Percentiles rank a stretch among this genome's conserved stretches.
Evolutionary conservation across 2,329 filamentous ascomycete genomes (phyloP).

Genomic region (Aureobasidium sp.): DNA sequence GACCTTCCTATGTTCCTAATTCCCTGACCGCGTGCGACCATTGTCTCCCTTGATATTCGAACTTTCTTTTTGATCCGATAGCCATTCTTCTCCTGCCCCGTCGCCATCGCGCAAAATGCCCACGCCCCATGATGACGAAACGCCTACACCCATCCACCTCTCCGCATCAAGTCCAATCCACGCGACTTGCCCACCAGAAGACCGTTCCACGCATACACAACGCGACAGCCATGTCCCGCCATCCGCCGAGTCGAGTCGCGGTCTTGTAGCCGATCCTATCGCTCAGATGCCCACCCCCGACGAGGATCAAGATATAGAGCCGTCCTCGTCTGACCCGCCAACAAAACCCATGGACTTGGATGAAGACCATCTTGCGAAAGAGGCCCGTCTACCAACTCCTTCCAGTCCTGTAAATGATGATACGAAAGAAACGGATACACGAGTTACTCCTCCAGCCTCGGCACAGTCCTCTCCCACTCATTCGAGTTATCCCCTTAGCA

Average conservation of each 20-base stretch:
- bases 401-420: conserved; percentile 23
- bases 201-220: conserved; percentile 26
- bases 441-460: conserved; percentile 25
- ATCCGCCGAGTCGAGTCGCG: background rate
- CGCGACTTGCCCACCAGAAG: conserved; percentile 39
- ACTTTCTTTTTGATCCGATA: background rate
- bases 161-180: conserved; percentile 15
- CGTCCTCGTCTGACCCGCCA: conserved; percentile 14
- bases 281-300: conserved; percentile 23
- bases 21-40: background rate
- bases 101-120: conserved; percentile 9
- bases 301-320: conserved; percentile 17
- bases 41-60: background rate
- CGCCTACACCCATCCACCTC: conserved; percentile 7
- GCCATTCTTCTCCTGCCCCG: background rate
- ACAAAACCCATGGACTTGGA: conserved; percentile 38
- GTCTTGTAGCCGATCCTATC: conserved; percentile 15
- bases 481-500: conserved; percentile 23
- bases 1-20: conserved; percentile 12
- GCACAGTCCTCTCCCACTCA: conserved; percentile 20
- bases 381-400: conserved; percentile 21
- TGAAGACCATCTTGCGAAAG: conserved; percentile 28
- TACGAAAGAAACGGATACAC: conserved; percentile 24
- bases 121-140: conserved; percentile 17
- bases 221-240: conserved; percentile 20